Percentiles rank a stretch among this genome's conserved stretches.
Evolutionary conservation across 2,329 filamentous ascomycete genomes (phyloP).

Genomic region (Ophiosphaerella herpotricha): DNA sequence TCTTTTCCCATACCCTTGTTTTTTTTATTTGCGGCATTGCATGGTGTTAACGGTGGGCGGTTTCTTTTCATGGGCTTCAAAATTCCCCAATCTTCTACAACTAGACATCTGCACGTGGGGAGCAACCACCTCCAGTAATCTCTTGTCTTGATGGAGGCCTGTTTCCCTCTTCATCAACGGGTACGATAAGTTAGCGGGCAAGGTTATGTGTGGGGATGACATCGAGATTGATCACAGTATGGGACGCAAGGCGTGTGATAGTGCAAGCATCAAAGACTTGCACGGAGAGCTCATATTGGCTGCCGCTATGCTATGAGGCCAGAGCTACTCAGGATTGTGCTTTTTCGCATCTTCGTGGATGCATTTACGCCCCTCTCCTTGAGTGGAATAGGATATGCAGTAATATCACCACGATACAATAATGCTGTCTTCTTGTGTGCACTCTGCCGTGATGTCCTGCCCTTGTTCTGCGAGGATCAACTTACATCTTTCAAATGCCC

Average conservation of each 20-base stretch:
- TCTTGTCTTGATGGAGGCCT: slow-evolving; percentile 26
- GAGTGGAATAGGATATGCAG: slow-evolving; percentile 28
- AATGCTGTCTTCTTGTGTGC: slow-evolving; percentile 1
- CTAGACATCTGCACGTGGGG: slow-evolving; percentile 40
- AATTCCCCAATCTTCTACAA: slow-evolving; percentile 34
- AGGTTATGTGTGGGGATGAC: slow-evolving; percentile 21
- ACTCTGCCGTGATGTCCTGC: background rate
- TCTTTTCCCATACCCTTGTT: slow-evolving; percentile 24
- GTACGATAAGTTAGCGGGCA: slow-evolving; percentile 33
- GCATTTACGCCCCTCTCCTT: slow-evolving; percentile 17
- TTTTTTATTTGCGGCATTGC: slow-evolving; percentile 47
- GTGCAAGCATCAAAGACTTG: slow-evolving; percentile 37
- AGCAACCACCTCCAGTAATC: slow-evolving; percentile 36
- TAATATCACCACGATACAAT: slow-evolving; percentile 39
- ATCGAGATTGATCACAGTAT: slow-evolving; percentile 27
- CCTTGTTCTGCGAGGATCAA: background rate
- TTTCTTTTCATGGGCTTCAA: slow-evolving; percentile 29
- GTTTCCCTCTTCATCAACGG: slow-evolving; percentile 26
- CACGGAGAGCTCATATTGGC: slow-evolving; percentile 31
- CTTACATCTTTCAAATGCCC: background rate
- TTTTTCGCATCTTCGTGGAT: slow-evolving; percentile 27
- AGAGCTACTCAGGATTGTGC: slow-evolving; percentile 30
- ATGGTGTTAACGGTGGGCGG: slow-evolving; percentile 41
- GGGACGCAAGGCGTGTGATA: slow-evolving; percentile 13
- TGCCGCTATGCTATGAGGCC: slow-evolving; percentile 37